Evolutionary conservation across 495 filamentous ascomycete genomes (phyloP), one percentile per base, ranked within the genome.

Genomic region (Glarea lozoyensis): DNA sequence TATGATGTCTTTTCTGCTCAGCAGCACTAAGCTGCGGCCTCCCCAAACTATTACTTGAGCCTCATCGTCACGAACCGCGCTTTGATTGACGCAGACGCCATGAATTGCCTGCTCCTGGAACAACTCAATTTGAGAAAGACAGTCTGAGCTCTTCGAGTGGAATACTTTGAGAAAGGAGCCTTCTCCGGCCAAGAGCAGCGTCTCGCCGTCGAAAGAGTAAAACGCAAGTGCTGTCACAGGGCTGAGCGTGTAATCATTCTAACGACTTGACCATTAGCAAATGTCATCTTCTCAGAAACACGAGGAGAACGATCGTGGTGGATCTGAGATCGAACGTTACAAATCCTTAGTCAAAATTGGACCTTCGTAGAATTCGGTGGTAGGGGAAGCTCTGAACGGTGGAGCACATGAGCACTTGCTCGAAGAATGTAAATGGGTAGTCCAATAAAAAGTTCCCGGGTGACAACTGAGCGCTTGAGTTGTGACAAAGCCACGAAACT

Each of bases 151-250:
- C 16, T 56, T 37, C 25, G 58, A 57, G 21, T 79, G 59, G 49
- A 82, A 75, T 23, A 84, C 54, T 36, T 75, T 76, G n/a, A 95
- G 56, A 32, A 73, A 79, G 2, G 71, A 72, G 22, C 88, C 88
- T 59, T 93, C 85, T 56, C 81, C 90, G 0, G 72, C 75, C 9
- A 95, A 58, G 11, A 94, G 53, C 18, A 68, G 66, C 19, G 64
- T 43, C 46, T 57, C 43, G 27, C 52, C 59, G 20, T 57, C 45
- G 2, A 27, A 47, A 30, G 51, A 47, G 22, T 59, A 63, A 36
- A 77, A 70, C 17, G 67, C 69, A 12, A 83, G 56, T 0, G 76
- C 76, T 15, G 78, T 81, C 40, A 83, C 66, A 19, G 79, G 78
- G 40, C 54, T 68, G 6, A 76, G 56, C n/a, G 52, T 55, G 22